Conservation (phyloP, 768 basidiomycete genomes). For the Mrakia frigida region DNA sequence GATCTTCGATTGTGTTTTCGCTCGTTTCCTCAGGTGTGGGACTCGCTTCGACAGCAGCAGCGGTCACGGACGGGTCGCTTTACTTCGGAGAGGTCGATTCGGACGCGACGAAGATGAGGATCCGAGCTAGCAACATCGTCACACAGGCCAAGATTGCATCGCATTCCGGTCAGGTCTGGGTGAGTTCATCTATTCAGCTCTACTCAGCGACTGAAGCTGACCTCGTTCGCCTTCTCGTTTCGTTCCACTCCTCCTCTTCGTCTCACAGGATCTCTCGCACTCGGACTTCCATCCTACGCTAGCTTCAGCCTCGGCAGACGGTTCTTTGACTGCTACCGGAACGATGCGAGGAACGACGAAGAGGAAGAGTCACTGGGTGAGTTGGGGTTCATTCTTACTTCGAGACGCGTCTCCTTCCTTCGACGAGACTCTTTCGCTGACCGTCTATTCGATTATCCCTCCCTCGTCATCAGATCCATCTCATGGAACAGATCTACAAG, state of each 20-base stretch:
- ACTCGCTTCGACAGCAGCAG: not conserved
- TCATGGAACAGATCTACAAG: slow-evolving; percentile 54
- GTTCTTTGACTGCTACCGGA: slow-evolving; percentile 1
- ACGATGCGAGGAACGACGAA: slow-evolving; percentile 28
- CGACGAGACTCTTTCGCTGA: not conserved
- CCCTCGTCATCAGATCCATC: not conserved
- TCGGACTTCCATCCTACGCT: slow-evolving; percentile 31
- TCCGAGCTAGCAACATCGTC: not conserved
- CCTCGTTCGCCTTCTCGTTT: not conserved
- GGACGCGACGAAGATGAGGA: slow-evolving; percentile 5
- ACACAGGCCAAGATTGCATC: not conserved
- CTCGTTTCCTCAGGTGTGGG: not conserved
- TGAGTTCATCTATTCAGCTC: not conserved
- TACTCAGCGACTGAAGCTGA: not conserved
- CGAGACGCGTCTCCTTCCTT: not conserved
- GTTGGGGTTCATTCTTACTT: not conserved
- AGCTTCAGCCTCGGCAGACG: slow-evolving; percentile 26
- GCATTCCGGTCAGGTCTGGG: slow-evolving; percentile 30
- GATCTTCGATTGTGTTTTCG: too few species aligned
- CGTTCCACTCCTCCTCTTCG: not conserved
- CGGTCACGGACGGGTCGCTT: slow-evolving; percentile 17
- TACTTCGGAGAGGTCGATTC: slow-evolving; percentile 23
- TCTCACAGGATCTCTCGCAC: slow-evolving; percentile 16
- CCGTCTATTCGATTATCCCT: not conserved
- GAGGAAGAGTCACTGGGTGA: slow-evolving; percentile 7